Evolutionary conservation across 352 stramenopile species (phyloP).

Genomic region (Phytophthora crassamura): DNA sequence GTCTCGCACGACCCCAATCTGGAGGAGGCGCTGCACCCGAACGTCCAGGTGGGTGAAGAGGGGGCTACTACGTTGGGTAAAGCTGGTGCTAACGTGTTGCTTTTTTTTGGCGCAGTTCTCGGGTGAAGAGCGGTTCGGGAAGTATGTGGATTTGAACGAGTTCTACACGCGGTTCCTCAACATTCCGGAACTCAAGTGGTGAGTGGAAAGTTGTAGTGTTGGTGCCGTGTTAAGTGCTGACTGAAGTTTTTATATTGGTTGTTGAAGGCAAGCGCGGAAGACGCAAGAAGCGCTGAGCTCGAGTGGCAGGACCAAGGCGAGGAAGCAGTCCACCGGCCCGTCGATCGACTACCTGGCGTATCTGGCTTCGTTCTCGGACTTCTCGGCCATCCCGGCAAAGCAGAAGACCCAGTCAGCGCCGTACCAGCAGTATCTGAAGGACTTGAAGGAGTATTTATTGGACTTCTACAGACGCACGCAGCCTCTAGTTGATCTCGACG

Average conservation of each 20-base stretch:
- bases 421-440: conserved; percentile 75
- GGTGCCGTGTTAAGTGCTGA: neutral
- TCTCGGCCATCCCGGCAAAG: conserved; percentile 56
- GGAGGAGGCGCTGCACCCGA: conserved; percentile 65
- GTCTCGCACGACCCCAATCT: conserved; percentile 74
- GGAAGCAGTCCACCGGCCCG: conserved; percentile 14
- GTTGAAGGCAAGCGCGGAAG: conserved; percentile 44
- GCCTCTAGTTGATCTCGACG: conserved; percentile 87
- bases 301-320: conserved; percentile 20
- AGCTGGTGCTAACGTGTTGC: neutral
- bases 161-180: conserved; percentile 87
- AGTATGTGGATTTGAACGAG: conserved; percentile 91
- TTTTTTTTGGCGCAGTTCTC: conserved; percentile 61
- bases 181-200: conserved; percentile 65
- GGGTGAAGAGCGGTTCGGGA: conserved; percentile 89
- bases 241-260: neutral
- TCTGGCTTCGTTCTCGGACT: conserved; percentile 72
- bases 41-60: conserved; percentile 46
- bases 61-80: too few relatives aligned
- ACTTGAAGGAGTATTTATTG: conserved; percentile 85
- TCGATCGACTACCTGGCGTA: conserved; percentile 81
- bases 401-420: conserved; percentile 65
- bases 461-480: conserved; percentile 90
- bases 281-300: conserved; percentile 31
- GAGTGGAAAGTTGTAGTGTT: neutral